phyloP scores from a whole-genome alignment of 2,329 filamentous ascomycete genomes.

The Calonectria pseudoturangicola region DNA sequence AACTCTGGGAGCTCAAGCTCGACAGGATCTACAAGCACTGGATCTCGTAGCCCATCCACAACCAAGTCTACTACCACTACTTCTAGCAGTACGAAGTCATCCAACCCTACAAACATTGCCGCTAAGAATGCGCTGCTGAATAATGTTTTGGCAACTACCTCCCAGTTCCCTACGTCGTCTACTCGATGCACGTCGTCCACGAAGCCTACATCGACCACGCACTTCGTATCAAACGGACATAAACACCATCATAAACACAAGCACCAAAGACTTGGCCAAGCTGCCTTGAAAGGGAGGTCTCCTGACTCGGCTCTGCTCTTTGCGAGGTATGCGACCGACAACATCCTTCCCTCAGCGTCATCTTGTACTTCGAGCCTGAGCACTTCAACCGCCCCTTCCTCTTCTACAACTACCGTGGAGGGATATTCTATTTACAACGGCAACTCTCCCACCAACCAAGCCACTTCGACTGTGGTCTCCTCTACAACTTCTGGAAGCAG shows the following conservation, averaged over 20 bases:
- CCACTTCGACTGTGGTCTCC: not conserved
- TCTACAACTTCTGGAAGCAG: not conserved
- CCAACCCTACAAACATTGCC: not conserved
- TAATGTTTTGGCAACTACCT: not conserved
- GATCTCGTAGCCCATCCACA: not conserved
- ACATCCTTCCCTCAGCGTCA: not conserved
- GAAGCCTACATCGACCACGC: too few relatives aligned
- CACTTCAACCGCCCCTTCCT: not conserved
- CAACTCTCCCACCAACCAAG: not conserved
- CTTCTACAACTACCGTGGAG: not conserved
- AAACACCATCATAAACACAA: not conserved
- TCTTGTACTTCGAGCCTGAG: not conserved
- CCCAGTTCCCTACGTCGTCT: not conserved
- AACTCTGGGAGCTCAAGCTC: constrained; percentile 2
- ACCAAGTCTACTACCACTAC: not conserved
- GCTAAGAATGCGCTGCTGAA: not conserved
- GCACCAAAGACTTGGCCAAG: not conserved
- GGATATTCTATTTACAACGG: not conserved
- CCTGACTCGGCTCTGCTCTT: not conserved
- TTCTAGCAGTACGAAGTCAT: not conserved
- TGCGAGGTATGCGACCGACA: not conserved
- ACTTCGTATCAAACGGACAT: too few relatives aligned
- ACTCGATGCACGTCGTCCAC: not conserved
- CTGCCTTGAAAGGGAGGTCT: not conserved
- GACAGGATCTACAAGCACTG: not conserved